phyloP scores from a whole-genome alignment of 768 basidiomycete genomes.

The Lyophyllum decastes region DNA sequence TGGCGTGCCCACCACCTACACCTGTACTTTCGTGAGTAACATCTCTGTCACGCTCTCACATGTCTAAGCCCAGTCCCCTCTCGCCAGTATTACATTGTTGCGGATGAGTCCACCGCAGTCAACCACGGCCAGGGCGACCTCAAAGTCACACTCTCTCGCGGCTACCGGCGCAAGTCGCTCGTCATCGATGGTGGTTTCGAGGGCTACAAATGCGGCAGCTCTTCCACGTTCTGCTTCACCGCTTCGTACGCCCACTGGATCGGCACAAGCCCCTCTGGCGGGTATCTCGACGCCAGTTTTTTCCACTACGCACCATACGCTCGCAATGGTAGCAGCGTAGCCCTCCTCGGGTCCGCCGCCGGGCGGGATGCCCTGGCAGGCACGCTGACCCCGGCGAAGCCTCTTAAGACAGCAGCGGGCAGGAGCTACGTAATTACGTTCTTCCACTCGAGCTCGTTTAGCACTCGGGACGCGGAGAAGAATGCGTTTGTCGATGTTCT shows the following conservation, averaged over 20 bases:
- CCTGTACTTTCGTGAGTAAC: not conserved
- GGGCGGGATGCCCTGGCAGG: slow-evolving; percentile 8
- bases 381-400: slow-evolving; percentile 11
- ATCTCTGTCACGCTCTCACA: not conserved
- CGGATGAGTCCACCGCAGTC: slow-evolving; percentile 11
- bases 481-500: slow-evolving; percentile 11
- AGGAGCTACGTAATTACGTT: slow-evolving; percentile 11
- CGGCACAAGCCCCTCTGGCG: too few relatives aligned
- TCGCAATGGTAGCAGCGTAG: slow-evolving; percentile 7
- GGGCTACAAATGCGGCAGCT: too few relatives aligned
- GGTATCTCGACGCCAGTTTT: slow-evolving; percentile 9
- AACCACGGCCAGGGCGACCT: slow-evolving; percentile 13
- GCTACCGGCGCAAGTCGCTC: slow-evolving; percentile 10
- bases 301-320: slow-evolving; percentile 14
- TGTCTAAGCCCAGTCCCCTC: not conserved
- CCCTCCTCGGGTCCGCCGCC: not conserved
- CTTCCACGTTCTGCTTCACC: too few relatives aligned
- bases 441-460: slow-evolving; percentile 13
- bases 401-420: slow-evolving; percentile 8
- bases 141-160: slow-evolving; percentile 11
- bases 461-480: slow-evolving; percentile 1
- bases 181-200: slow-evolving; percentile 9
- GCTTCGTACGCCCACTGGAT: too few relatives aligned
- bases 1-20: not conserved
- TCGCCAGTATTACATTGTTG: slow-evolving; percentile 11